A percentile compares a stretch with the other conserved stretches of the same genome.
Evolutionary conservation across 192 early-diverging fungal species (phyloP).

Genomic region (Pecoramyces ruminantium): DNA sequence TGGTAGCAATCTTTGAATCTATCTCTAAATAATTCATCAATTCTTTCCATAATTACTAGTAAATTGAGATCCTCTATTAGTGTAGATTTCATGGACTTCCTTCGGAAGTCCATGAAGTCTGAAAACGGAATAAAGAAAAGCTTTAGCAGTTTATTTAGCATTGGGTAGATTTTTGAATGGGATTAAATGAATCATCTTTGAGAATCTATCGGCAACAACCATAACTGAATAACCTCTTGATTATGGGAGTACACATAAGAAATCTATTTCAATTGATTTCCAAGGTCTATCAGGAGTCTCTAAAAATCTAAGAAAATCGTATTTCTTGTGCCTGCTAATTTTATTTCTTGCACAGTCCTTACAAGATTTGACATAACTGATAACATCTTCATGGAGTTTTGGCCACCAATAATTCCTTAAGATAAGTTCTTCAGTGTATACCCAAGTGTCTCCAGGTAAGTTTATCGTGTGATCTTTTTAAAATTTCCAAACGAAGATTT

Average conservation of each 20-base stretch:
- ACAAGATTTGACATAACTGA: conserved; percentile 14
- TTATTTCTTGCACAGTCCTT: conserved; percentile 14
- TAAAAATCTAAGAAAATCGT: conserved; percentile 14
- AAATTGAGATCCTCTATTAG: conserved; percentile 22
- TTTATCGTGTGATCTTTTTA: conserved; percentile 5
- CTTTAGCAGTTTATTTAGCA: conserved; percentile 2
- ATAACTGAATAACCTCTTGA: not conserved
- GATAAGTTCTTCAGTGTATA: conserved; percentile 15
- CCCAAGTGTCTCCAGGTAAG: conserved; percentile 13
- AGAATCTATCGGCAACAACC: not conserved
- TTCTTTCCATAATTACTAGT: conserved; percentile 13
- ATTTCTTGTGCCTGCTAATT: conserved; percentile 8
- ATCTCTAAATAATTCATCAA: conserved; percentile 9
- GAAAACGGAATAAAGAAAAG: conserved; percentile 10
- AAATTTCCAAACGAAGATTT: too few relatives aligned
- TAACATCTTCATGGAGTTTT: conserved; percentile 8
- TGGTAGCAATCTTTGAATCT: conserved; percentile 13
- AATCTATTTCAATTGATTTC: conserved; percentile 27
- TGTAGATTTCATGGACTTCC: conserved; percentile 14
- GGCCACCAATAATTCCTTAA: conserved; percentile 15
- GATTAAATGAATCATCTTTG: conserved; percentile 13
- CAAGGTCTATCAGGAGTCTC: conserved; percentile 12
- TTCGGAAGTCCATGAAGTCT: conserved; percentile 17
- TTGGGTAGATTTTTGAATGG: not conserved
- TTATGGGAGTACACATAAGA: conserved; percentile 12